phyloP scores from a whole-genome alignment of 2,329 filamentous ascomycete species.

The Exophiala lecanii-corni region DNA sequence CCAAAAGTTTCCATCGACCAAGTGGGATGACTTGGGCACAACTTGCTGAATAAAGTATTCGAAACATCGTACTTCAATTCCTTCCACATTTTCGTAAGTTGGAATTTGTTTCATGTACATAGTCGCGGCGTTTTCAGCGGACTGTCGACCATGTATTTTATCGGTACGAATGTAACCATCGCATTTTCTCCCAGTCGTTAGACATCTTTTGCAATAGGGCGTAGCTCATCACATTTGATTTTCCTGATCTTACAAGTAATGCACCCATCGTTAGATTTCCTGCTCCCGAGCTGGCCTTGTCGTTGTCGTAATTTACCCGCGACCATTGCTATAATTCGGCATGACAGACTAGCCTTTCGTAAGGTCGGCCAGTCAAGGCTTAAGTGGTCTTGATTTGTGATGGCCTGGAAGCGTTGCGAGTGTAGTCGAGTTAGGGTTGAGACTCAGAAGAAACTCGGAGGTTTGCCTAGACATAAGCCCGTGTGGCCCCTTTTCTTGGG shows the following conservation, averaged over 20 bases:
- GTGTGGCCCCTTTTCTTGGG: no score
- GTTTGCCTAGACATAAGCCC: no score
- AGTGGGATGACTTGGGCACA: constrained; percentile 9
- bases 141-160: not conserved
- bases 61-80: constrained; percentile 10
- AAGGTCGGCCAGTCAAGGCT: no score
- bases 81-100: constrained; percentile 1
- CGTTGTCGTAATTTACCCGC: no score
- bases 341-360: no score
- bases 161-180: constrained; percentile 12
- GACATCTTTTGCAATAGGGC: constrained; percentile 31
- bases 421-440: no score
- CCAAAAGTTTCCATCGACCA: constrained; percentile 14
- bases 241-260: constrained; percentile 31
- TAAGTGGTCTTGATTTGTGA: no score
- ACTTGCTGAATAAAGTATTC: constrained; percentile 15
- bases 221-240: constrained; percentile 39
- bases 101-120: not conserved
- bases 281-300: not conserved
- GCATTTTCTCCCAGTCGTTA: constrained; percentile 23
- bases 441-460: no score
- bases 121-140: not conserved
- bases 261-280: constrained; percentile 23
- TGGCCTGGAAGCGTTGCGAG: no score
- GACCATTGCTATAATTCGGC: no score